Percentiles rank a stretch among this genome's conserved stretches.
phyloP scores from a whole-genome alignment of 2,329 filamentous ascomycete species.

The Claviceps digitariae region DNA sequence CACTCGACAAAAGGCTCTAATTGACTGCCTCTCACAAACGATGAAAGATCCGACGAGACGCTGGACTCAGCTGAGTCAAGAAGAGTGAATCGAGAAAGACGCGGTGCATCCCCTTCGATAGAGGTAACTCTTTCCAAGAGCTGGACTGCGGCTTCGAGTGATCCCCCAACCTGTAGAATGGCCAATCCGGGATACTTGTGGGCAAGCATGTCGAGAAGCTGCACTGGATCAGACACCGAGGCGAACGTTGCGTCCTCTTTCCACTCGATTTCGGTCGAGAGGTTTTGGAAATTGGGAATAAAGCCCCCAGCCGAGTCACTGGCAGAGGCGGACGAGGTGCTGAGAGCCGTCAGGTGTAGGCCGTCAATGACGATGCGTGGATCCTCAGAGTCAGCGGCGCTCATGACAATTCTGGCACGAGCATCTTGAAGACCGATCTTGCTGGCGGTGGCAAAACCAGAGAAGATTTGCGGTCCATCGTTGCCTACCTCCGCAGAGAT shows the following conservation, averaged over 20 bases:
- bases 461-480: slow-evolving; percentile 21
- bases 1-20: slow-evolving; percentile 16
- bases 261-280: slow-evolving; percentile 37
- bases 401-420: slow-evolving; percentile 30
- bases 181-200: slow-evolving; percentile 26
- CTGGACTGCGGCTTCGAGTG: slow-evolving; percentile 7
- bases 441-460: slow-evolving; percentile 27
- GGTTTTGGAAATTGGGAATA: slow-evolving; percentile 33
- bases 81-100: slow-evolving; percentile 21
- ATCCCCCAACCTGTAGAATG: slow-evolving; percentile 26
- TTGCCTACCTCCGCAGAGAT: slow-evolving; percentile 26
- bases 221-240: slow-evolving; percentile 9
- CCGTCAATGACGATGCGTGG: slow-evolving; percentile 31
- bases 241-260: slow-evolving; percentile 22
- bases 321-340: slow-evolving; percentile 12
- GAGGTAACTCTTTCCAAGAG: slow-evolving; percentile 16
- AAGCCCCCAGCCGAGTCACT: slow-evolving; percentile 20
- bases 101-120: slow-evolving; percentile 13
- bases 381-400: slow-evolving; percentile 16
- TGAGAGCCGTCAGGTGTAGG: slow-evolving; percentile 27
- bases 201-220: slow-evolving; percentile 20
- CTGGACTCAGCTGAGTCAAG: slow-evolving; percentile 8
- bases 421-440: slow-evolving; percentile 24
- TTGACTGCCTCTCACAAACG: slow-evolving; percentile 6
- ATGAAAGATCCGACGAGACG: slow-evolving; percentile 2